These are phyloP conservation scores for Lunasporangiospora selenospora DNA, from an alignment of 192 early-diverging fungal genomes.

Conservation along the genomic window DNA sequence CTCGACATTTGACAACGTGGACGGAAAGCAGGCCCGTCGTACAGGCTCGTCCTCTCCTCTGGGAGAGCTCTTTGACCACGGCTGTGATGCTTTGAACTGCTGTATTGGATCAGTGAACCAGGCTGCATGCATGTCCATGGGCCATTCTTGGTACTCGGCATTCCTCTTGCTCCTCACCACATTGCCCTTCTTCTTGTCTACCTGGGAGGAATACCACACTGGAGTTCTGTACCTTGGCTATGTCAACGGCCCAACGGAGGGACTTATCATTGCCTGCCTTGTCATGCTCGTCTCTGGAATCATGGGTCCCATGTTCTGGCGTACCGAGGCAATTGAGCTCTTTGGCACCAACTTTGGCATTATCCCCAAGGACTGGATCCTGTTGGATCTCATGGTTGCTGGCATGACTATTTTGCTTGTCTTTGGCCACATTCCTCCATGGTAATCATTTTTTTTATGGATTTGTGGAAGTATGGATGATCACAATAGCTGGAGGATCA, in stretches of 20 bases:
- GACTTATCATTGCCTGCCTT: constrained; percentile 72
- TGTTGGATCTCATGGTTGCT: constrained; percentile 51
- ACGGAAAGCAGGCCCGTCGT: constrained; percentile 84
- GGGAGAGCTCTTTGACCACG: constrained; percentile 88
- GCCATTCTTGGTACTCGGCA: constrained; percentile 70
- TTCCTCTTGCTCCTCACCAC: constrained; percentile 70
- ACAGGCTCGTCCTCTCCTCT: constrained; percentile 80
- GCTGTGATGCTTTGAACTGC: constrained; percentile 88
- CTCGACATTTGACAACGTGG: constrained; percentile 90
- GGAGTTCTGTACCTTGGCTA: constrained; percentile 84
- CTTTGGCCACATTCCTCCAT: constrained; percentile 61
- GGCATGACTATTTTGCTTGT: constrained; percentile 53
- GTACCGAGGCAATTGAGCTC: constrained; percentile 26
- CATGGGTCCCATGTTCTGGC: constrained; percentile 57
- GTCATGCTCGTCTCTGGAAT: constrained; percentile 74
- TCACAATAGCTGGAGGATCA: no score
- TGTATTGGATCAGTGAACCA: constrained; percentile 77
- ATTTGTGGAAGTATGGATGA: no score
- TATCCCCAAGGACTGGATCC: constrained; percentile 44
- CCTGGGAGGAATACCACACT: constrained; percentile 93
- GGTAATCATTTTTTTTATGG: constrained; percentile 42
- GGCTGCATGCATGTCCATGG: constrained; percentile 75
- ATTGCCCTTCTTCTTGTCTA: constrained; percentile 83
- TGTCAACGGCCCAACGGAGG: constrained; percentile 88
- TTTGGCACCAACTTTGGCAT: constrained; percentile 49